Conservation (phyloP, 2,329 filamentous ascomycete species). For the Lomentospora prolificans region DNA sequence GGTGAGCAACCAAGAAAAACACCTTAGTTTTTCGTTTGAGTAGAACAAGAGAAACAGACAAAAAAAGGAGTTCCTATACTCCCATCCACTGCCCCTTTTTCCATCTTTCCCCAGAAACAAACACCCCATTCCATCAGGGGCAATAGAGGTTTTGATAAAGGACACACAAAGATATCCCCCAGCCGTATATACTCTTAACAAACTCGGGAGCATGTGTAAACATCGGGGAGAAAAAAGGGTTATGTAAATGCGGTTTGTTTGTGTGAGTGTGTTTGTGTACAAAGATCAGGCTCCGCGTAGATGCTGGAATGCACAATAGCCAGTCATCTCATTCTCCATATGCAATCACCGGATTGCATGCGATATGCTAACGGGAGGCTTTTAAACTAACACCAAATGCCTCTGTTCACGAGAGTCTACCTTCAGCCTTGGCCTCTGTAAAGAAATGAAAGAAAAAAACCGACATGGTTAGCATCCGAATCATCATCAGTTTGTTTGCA, state of each 20-base stretch:
- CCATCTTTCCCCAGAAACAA: too few species aligned
- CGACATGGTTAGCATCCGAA: too few species aligned
- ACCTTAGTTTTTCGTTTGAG: too few species aligned
- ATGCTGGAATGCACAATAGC: neutral
- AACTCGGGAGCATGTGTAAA: slow-evolving; percentile 3
- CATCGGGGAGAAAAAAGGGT: neutral
- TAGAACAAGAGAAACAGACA: too few species aligned
- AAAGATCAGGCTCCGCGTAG: neutral
- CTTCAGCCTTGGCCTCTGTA: slow-evolving; percentile 11
- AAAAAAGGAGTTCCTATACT: too few species aligned
- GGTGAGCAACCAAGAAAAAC: too few species aligned
- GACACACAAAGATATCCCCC: too few species aligned
- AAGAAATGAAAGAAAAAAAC: too few species aligned
- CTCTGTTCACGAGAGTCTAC: slow-evolving; percentile 9
- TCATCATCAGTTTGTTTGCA: neutral
- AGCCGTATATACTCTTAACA: slow-evolving; percentile 7
- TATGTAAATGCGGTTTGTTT: neutral
- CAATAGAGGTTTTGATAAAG: too few species aligned
- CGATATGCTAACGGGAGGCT: neutral
- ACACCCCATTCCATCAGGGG: too few species aligned
- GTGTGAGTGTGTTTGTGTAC: neutral
- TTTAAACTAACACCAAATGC: neutral
- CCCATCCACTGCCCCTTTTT: too few species aligned
- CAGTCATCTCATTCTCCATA: neutral
- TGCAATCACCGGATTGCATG: neutral